Evolutionary conservation across 1,284 basidiomycete species (phyloP).

Genomic region (Puccinia hordei): DNA sequence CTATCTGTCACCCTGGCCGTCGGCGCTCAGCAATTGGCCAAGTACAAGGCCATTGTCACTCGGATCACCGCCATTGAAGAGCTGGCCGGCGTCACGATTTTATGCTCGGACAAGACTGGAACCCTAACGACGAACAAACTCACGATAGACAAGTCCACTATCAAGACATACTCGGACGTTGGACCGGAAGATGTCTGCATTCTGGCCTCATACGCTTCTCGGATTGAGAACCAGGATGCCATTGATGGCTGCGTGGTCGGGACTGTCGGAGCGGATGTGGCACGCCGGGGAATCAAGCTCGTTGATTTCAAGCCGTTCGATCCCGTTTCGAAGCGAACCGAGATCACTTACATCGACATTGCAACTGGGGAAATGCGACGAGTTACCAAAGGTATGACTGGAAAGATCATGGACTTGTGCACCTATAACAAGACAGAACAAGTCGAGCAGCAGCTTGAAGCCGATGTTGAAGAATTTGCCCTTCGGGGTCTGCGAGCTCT

Average conservation of each 20-base stretch:
- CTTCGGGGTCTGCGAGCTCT: no score
- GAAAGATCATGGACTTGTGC: no score
- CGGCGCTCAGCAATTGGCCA: constrained; percentile 94
- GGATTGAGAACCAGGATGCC: constrained; percentile 97
- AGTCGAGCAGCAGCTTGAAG: no score
- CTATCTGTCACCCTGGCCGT: constrained; percentile 94
- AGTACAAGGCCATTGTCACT: constrained; percentile 97
- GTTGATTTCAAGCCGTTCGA: constrained; percentile 99
- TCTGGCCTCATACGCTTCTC: constrained; percentile 89
- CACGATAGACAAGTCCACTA: constrained; percentile 88
- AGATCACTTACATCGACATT: no score
- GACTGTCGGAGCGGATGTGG: constrained; percentile 73
- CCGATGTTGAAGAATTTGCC: no score
- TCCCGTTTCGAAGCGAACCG: constrained; percentile 98
- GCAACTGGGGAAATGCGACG: no score
- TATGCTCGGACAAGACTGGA: constrained; percentile 97
- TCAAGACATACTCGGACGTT: no score
- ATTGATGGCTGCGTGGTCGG: constrained; percentile 86
- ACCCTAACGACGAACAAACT: constrained; percentile 98
- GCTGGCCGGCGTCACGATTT: constrained; percentile 91
- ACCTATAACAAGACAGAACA: no score
- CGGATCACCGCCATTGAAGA: constrained; percentile 98
- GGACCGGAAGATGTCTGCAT: constrained; percentile 89
- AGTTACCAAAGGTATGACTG: no score
- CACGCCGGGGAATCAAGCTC: constrained; percentile 89